phyloP scores from a whole-genome alignment of 129 eudicot species.

The Artemisia argyi region DNA sequence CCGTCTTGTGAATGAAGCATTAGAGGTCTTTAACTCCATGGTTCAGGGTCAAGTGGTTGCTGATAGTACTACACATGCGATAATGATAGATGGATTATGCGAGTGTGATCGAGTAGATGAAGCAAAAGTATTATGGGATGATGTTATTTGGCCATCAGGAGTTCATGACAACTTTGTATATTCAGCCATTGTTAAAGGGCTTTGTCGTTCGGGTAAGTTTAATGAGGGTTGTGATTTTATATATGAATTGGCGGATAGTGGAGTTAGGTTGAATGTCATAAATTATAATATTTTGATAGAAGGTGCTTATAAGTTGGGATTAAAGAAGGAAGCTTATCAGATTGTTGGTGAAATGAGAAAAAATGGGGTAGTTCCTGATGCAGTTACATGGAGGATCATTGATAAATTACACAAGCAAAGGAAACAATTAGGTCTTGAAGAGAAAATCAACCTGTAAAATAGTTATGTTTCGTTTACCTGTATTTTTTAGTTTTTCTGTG shows the following conservation, averaged over 20 bases:
- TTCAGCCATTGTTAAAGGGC: no score
- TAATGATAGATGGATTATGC: no score
- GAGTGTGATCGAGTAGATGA: constrained; percentile 26
- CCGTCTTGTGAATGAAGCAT: no score
- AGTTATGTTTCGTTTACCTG: not conserved
- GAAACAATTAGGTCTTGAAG: not conserved
- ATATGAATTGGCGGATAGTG: no score
- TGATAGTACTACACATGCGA: no score
- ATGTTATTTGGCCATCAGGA: constrained; percentile 75
- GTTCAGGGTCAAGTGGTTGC: constrained; percentile 23
- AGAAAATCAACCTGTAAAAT: not conserved
- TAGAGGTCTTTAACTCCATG: constrained; percentile 55
- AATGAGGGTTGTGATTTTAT: no score
- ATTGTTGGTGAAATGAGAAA: constrained; percentile 82
- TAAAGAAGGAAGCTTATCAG: constrained; percentile 75
- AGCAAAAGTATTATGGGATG: constrained; percentile 75
- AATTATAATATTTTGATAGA: constrained; percentile 71
- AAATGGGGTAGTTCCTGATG: constrained; percentile 75
- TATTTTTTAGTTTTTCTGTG: no score
- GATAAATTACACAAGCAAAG: constrained; percentile 54
- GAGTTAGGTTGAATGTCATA: constrained; percentile 55
- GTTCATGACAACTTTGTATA: constrained; percentile 79
- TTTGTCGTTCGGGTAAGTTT: no score
- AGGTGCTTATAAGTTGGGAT: constrained; percentile 65
- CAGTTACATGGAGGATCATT: constrained; percentile 86